These are phyloP conservation scores for Cyclotella kingstonii DNA, from an alignment of 108 stramenopile species.

Conservation along the genomic window DNA sequence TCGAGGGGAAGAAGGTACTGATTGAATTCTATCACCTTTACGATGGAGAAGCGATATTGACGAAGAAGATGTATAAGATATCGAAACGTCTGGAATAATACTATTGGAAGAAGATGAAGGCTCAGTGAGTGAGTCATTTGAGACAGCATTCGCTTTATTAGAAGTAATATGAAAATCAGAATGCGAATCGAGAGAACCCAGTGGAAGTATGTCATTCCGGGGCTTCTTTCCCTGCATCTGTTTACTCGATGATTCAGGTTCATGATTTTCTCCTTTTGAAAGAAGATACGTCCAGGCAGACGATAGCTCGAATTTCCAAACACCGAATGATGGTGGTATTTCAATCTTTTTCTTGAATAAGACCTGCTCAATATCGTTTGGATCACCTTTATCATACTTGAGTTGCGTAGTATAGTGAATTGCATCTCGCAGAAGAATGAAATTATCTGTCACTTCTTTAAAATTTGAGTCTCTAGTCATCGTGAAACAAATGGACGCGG, in stretches of 20 bases:
- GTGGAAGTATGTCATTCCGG: slow-evolving; percentile 31
- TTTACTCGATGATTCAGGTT: background rate
- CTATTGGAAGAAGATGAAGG: slow-evolving; percentile 4
- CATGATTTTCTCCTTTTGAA: slow-evolving; percentile 5
- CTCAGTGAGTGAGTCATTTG: slow-evolving; percentile 8
- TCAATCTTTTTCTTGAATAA: background rate
- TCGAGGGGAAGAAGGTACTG: slow-evolving; percentile 3
- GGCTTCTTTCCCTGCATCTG: slow-evolving; percentile 4
- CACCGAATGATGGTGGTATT: background rate
- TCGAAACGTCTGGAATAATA: background rate
- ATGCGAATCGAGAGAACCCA: slow-evolving; percentile 39
- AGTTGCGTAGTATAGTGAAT: slow-evolving; percentile 25
- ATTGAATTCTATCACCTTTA: background rate
- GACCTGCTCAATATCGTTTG: slow-evolving; percentile 9
- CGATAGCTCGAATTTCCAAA: slow-evolving; percentile 27
- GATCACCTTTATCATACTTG: slow-evolving; percentile 21
- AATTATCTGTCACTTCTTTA: background rate
- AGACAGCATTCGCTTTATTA: background rate
- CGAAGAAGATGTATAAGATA: slow-evolving; percentile 3
- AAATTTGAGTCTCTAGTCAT: background rate
- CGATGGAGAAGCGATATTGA: slow-evolving; percentile 8
- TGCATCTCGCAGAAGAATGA: slow-evolving; percentile 17
- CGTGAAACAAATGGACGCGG: background rate
- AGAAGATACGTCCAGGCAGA: slow-evolving; percentile 32
- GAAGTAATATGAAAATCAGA: slow-evolving; percentile 31